Percentiles rank a stretch among this genome's conserved stretches.
Conservation (phyloP, 2,329 filamentous ascomycete species). For the Aspergillus eucalypticola region DNA sequence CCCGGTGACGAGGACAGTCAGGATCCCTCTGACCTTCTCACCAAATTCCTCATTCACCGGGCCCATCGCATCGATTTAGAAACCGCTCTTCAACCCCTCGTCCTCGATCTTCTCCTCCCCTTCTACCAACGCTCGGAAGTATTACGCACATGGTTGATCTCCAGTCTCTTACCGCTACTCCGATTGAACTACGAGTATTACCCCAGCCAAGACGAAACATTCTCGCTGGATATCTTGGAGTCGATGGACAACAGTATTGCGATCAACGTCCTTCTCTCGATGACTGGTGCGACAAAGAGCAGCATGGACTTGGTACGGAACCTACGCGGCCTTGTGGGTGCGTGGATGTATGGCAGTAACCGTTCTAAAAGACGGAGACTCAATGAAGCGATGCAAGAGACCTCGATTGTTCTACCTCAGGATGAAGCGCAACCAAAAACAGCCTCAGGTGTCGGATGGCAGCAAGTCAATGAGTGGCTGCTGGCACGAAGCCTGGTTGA, state of each 20-base stretch:
- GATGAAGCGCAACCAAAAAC: slow-evolving; percentile 20
- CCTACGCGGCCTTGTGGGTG: slow-evolving; percentile 59
- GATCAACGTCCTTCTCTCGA: slow-evolving; percentile 56
- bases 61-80: slow-evolving; percentile 60
- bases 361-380: slow-evolving; percentile 57
- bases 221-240: slow-evolving; percentile 56
- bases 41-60: slow-evolving; percentile 61
- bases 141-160: slow-evolving; percentile 61
- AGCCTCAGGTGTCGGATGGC: slow-evolving; percentile 51
- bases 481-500: slow-evolving; percentile 54
- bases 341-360: slow-evolving; percentile 63
- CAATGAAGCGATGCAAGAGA: slow-evolving; percentile 31
- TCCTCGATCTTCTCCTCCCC: slow-evolving; percentile 58
- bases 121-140: slow-evolving; percentile 57
- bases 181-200: slow-evolving; percentile 66
- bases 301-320: slow-evolving; percentile 52
- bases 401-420: slow-evolving; percentile 30
- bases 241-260: slow-evolving; percentile 53
- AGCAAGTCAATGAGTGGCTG: slow-evolving; percentile 61
- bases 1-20: slow-evolving; percentile 47
- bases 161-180: slow-evolving; percentile 59
- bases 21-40: slow-evolving; percentile 50
- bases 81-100: slow-evolving; percentile 58
- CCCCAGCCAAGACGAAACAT: slow-evolving; percentile 46
- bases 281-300: slow-evolving; percentile 36